Base-by-base conservation (phyloP, 768 basidiomycete species). In the Russula virescens region DNA sequence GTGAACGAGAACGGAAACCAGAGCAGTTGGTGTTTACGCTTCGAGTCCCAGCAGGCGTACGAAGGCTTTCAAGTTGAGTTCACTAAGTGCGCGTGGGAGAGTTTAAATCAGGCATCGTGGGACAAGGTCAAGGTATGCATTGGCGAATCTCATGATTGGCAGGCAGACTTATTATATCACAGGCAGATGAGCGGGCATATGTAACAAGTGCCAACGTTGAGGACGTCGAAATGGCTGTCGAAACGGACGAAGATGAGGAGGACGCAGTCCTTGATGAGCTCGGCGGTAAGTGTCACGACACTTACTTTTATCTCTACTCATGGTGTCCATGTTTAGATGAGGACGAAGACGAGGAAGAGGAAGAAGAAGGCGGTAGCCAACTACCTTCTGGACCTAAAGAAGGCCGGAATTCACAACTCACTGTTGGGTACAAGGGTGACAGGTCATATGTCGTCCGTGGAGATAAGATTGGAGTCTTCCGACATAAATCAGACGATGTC, bases 371-470 rank as follows among this genome's bases (percentile, higher is more conserved):
- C 23, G 74, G 74, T 23, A 56, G 56, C 47, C 18, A 34, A n/a
- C 31, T 59, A 23, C 55, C 65, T 47, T 35, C 57, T 14, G 55
- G 53, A n/a, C 66, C 75, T 18, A 77, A 80, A 45, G 87, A 87
- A 28, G 87, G 86, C 34, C 81, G 81, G 64, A 98, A 98, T 73
- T 89, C 91, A 6, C 90, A 93, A 65, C 81, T 98, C 42, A 91
- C 91, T 4, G 87, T 98, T 45, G 96, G 96, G 13, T 95, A 97
- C 80, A 94, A 92, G 75, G 91, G 94, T 63, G 94, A 97, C 69
- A 81, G 95, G 31, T 93, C 94, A 13, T 97, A 92, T 70, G 94
- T 98, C 61, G 87, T 93, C 40, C 86, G 94, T 49, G 95, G 94
- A 45, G 89, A 85, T 74, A 91, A 88, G 70, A 94, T 97, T 56